Evolutionary conservation across 495 filamentous ascomycete genomes (phyloP), one percentile per base, ranked within the genome.

Genomic region (Aspergillus indologenus): DNA sequence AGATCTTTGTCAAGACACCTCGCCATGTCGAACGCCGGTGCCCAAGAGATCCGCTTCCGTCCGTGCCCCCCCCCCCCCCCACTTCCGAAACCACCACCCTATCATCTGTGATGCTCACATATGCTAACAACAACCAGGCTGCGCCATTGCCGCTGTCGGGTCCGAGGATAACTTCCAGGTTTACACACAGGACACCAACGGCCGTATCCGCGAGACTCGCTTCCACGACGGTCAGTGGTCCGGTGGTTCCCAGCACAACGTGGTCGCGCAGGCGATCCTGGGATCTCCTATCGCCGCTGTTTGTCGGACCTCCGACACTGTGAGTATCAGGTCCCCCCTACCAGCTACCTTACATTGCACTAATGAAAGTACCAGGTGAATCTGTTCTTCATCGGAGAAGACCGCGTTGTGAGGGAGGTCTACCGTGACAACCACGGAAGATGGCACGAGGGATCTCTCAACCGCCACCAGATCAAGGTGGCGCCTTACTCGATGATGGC

Each of bases 201-300:
- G 54, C 1, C 20, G 43, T 0, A 56, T 56, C 45, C 19, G 54
- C 12, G 54, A 56, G 44, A 45, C 29, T 19, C 29, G 42, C 21
- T 56, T 23, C 54, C 20, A 48, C 3, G 34, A 47, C 9, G 54
- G 54, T 21, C n/a, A 47, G 15, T 56, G 54, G 54, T 45, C 42
- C 19, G 43, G 54, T 26, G 54, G 54, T 21, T 17, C 20, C 21
- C 43, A 56, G 15, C 34, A 44, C 1, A 21, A 56, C 21, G 18
- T 56, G 5, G 24, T 56, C n/a, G 43, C 21, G 2, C 9, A 26
- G 20, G 54, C 29, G 0, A 48, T 47, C 18, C 21, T 56, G 20
- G 54, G 54, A 47, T 45, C 43, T 31, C 54, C 54, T 43, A 29
- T 56, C 9, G 54, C 54, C 0, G 52, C 52, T 29, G 9, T 29